These are phyloP conservation scores for Solanum pimpinellifolium DNA, from an alignment of 257 asterid species.

Conservation along the genomic window DNA sequence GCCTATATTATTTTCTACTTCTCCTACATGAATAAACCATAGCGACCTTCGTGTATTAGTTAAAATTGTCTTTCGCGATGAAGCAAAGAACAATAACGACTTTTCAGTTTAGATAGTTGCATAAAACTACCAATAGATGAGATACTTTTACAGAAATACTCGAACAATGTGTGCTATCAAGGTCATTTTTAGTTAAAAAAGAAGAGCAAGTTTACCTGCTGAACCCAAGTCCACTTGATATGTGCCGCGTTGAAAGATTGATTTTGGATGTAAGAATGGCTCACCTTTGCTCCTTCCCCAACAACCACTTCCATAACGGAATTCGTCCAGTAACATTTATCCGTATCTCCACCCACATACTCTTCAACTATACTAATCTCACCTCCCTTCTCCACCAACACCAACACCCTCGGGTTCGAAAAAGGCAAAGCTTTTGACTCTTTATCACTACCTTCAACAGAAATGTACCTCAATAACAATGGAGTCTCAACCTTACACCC, in stretches of 20 bases:
- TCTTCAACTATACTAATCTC: constrained; percentile 77
- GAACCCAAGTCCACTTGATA: constrained; percentile 86
- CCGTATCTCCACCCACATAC: constrained; percentile 39
- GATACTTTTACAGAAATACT: background rate
- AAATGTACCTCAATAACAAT: constrained; percentile 48
- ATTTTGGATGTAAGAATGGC: constrained; percentile 70
- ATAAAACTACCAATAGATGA: background rate
- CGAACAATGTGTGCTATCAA: background rate
- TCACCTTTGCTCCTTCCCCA: constrained; percentile 66
- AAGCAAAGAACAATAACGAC: background rate
- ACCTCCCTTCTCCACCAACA: constrained; percentile 83
- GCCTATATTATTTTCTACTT: background rate
- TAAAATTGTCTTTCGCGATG: background rate
- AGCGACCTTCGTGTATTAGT: background rate
- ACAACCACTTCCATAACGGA: constrained; percentile 62
- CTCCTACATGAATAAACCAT: background rate
- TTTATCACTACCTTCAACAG: constrained; percentile 46
- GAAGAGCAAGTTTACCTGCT: background rate
- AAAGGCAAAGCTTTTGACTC: constrained; percentile 52
- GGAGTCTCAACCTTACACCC: constrained; percentile 70
- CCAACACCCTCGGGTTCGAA: constrained; percentile 82
- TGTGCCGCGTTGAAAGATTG: constrained; percentile 78
- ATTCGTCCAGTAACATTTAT: constrained; percentile 69
- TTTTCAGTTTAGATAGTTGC: background rate
- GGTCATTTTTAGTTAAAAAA: background rate